Conservation (phyloP, 805 yeast genomes). For the Scheffersomyces ergatensis region DNA sequence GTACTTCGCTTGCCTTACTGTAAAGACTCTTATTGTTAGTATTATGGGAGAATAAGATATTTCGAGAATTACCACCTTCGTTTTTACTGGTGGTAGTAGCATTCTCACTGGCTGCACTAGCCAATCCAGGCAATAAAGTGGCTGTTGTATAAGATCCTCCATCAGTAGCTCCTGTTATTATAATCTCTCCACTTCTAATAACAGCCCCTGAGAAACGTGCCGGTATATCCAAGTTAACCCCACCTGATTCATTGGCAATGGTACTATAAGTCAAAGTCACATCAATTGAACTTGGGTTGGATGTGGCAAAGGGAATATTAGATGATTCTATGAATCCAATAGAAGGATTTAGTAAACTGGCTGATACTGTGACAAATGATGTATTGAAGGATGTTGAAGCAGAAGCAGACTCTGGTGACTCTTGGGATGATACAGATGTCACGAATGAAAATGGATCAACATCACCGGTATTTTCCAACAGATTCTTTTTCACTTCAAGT, state of each 20-base stretch:
- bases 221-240: constrained; percentile 12
- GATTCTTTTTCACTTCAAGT: constrained; percentile 6
- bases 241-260: constrained; percentile 1
- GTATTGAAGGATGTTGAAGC: neutral
- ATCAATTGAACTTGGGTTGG: neutral
- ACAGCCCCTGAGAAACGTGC: constrained; percentile 23
- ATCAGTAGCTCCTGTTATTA: constrained; percentile 16
- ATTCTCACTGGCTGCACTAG: constrained; percentile 8
- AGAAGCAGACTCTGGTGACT: neutral
- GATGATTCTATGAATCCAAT: constrained; percentile 37
- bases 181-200: constrained; percentile 26
- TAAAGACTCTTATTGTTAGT: too few species aligned
- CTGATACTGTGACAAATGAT: neutral
- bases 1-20: neutral
- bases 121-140: constrained; percentile 6
- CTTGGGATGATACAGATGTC: neutral
- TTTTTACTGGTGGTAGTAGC: constrained; percentile 4
- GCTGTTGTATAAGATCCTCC: neutral
- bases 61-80: constrained; percentile 1
- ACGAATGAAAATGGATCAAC: neutral
- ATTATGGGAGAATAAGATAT: too few species aligned
- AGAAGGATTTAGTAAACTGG: constrained; percentile 11
- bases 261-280: constrained; percentile 9
- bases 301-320: constrained; percentile 50
- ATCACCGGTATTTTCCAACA: neutral